Percentiles rank a stretch among this genome's conserved stretches.
These are phyloP conservation scores for Vitis amurensis DNA, from an alignment of 164 flowering plant species.

Conservation along the genomic window DNA sequence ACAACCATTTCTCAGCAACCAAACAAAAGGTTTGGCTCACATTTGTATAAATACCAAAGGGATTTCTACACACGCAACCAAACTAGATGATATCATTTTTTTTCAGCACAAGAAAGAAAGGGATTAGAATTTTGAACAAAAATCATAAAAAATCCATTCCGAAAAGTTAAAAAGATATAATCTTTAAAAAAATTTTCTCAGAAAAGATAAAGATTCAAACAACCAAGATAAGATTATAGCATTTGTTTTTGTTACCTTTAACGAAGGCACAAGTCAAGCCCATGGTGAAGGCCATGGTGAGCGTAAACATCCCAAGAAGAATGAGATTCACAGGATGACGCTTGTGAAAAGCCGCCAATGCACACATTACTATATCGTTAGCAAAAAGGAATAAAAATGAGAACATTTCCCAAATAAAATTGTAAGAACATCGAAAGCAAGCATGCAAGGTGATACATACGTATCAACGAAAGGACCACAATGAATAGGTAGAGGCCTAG, in stretches of 20 bases:
- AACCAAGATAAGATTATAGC: no score
- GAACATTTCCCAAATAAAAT: neutral
- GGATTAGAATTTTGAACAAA: no score
- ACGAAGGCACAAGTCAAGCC: slow-evolving; percentile 71
- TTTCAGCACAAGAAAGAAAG: no score
- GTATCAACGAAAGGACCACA: slow-evolving; percentile 42
- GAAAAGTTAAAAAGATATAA: no score
- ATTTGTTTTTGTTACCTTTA: slow-evolving; percentile 34
- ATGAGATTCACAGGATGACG: slow-evolving; percentile 62
- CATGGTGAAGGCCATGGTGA: slow-evolving; percentile 42
- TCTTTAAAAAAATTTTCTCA: no score
- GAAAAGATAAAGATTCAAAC: no score
- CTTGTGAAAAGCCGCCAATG: slow-evolving; percentile 44
- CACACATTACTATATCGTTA: slow-evolving; percentile 52
- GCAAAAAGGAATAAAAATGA: slow-evolving; percentile 1
- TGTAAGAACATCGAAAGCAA: neutral
- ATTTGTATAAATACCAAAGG: no score
- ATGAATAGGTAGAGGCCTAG: slow-evolving; percentile 44
- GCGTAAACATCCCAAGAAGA: slow-evolving; percentile 63
- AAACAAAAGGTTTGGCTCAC: no score
- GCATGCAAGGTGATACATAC: slow-evolving; percentile 22
- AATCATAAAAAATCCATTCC: no score
- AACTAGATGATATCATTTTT: no score
- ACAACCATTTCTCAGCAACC: no score
- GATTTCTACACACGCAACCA: no score